phyloP scores from a whole-genome alignment of 345 rosid genomes.

The Populus nigra region DNA sequence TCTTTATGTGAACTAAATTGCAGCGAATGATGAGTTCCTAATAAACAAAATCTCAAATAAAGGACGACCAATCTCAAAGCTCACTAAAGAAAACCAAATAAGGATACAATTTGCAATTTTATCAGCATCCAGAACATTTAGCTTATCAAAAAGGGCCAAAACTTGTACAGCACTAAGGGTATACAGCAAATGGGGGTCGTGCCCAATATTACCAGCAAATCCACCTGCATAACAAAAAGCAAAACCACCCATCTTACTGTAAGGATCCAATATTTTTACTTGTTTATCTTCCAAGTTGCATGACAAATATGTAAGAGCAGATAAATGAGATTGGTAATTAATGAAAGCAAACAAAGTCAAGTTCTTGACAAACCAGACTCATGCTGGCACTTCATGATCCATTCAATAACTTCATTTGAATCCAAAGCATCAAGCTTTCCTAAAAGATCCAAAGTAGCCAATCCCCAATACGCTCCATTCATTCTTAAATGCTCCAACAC shows the following conservation, averaged over 20 bases:
- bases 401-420: constrained; percentile 57
- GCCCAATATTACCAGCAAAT: constrained; percentile 90
- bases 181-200: constrained; percentile 73
- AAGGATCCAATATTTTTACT: not conserved
- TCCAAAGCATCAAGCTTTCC: constrained; percentile 65
- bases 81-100: not conserved
- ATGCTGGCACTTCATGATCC: constrained; percentile 80
- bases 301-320: not conserved
- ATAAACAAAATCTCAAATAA: not conserved
- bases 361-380: constrained; percentile 53
- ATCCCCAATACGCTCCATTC: constrained; percentile 94
- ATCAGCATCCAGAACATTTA: constrained; percentile 57
- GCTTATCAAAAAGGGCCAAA: constrained; percentile 67
- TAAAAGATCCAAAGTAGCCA: constrained; percentile 66
- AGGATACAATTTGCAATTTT: constrained; percentile 90
- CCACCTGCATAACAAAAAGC: constrained; percentile 55
- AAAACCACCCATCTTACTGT: not conserved
- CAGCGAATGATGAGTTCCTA: not conserved
- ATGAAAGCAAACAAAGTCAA: not conserved
- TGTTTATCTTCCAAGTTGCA: not conserved
- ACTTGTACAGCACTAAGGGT: constrained; percentile 90
- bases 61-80: not conserved
- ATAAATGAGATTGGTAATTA: not conserved
- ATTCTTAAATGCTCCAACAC: constrained; percentile 90
- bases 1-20: not conserved